Evolutionary conservation across 768 basidiomycete genomes (phyloP).

Genomic region (Mycena albidolilacea): DNA sequence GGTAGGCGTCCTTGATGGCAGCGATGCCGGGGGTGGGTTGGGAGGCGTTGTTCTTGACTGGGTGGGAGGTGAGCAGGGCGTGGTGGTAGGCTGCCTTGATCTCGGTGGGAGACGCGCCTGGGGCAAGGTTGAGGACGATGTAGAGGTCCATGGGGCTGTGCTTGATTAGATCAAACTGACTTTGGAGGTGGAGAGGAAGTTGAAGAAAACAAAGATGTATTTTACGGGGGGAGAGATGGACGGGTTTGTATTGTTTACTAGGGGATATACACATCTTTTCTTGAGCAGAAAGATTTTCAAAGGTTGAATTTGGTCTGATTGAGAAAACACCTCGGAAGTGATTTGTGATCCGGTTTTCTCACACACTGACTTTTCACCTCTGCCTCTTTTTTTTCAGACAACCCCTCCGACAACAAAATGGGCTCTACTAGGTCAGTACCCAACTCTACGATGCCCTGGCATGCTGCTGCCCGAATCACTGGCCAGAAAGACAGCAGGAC

Average conservation of each 20-base stretch:
- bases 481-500: not conserved
- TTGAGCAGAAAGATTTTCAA: too few relatives aligned
- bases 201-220: too few relatives aligned
- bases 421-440: conserved; percentile 33
- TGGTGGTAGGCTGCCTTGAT: conserved; percentile 74
- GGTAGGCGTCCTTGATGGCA: conserved; percentile 77
- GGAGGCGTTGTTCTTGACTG: conserved; percentile 63
- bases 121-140: conserved; percentile 66
- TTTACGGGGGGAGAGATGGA: too few relatives aligned
- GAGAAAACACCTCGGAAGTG: too few relatives aligned
- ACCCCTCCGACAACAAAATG: conserved; percentile 32
- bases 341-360: too few relatives aligned
- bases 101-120: conserved; percentile 64
- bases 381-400: not conserved
- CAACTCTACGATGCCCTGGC: not conserved
- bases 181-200: too few relatives aligned
- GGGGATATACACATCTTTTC: too few relatives aligned
- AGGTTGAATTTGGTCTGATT: too few relatives aligned
- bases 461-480: not conserved
- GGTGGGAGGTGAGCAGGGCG: conserved; percentile 75
- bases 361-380: too few relatives aligned
- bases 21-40: conserved; percentile 59
- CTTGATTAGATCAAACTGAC: too few relatives aligned
- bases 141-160: conserved; percentile 64
- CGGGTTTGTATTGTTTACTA: too few relatives aligned